Evolutionary conservation across 2,329 filamentous ascomycete species (phyloP).

Genomic region (Pseudogymnoascus sp.): DNA sequence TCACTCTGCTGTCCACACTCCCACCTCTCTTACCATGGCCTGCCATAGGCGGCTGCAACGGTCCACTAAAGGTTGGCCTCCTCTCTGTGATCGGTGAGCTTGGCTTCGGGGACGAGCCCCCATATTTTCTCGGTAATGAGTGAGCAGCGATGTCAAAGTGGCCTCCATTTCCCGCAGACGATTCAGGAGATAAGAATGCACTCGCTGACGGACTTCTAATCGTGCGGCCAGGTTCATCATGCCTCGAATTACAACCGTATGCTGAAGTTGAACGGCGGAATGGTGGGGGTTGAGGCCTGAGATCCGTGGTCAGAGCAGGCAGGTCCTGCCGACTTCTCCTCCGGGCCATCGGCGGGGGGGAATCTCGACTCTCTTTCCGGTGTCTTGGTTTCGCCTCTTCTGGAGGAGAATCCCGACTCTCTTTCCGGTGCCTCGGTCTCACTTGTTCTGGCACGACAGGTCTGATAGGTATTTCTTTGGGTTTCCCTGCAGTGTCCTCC

Average conservation of each 20-base stretch:
- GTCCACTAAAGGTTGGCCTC: not conserved
- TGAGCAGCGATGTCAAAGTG: not conserved
- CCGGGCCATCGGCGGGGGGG: slow-evolving; percentile 12
- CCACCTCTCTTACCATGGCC: slow-evolving; percentile 19
- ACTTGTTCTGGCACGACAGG: not conserved
- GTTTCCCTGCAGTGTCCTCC: slow-evolving; percentile 18
- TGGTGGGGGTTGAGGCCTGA: slow-evolving; percentile 25
- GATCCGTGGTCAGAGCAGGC: slow-evolving; percentile 27
- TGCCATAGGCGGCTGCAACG: slow-evolving; percentile 17
- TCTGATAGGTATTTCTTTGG: not conserved
- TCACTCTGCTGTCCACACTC: slow-evolving; percentile 16
- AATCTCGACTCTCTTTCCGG: not conserved
- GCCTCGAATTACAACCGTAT: slow-evolving; percentile 17
- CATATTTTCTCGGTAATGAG: not conserved
- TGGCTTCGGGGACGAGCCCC: not conserved
- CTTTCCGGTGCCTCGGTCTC: slow-evolving; percentile 12
- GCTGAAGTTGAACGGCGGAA: slow-evolving; percentile 26
- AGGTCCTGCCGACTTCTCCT: slow-evolving; percentile 27
- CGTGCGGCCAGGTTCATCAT: slow-evolving; percentile 18
- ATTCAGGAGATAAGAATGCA: not conserved
- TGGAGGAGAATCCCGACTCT: not conserved
- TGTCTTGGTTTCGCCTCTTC: slow-evolving; percentile 1
- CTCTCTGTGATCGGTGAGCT: not conserved
- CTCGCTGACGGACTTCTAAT: not conserved
- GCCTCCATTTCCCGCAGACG: not conserved